Conservation (phyloP, 805 yeast species). For the Candida endomychidarum region DNA sequence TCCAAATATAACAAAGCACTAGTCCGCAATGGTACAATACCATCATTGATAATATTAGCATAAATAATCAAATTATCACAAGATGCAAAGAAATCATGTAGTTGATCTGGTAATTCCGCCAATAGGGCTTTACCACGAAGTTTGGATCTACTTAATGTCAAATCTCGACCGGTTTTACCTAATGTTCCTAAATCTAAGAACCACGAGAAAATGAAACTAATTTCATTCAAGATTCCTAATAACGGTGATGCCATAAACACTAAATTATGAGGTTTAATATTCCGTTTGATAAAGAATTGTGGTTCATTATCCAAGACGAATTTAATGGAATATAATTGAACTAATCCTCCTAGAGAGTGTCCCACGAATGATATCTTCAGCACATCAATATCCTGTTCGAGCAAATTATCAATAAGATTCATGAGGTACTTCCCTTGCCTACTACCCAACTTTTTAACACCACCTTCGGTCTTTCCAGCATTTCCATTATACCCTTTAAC, state of each 20-base stretch:
- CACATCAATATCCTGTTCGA: constrained; percentile 19
- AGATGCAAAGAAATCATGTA: constrained; percentile 27
- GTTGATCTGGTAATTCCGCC: constrained; percentile 42
- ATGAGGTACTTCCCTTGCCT: constrained; percentile 30
- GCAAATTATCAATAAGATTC: constrained; percentile 23
- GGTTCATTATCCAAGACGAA: constrained; percentile 28
- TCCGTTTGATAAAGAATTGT: constrained; percentile 27
- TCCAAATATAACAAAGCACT: constrained; percentile 43
- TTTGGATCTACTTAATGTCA: constrained; percentile 38
- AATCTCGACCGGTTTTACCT: constrained; percentile 47
- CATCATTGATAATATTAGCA: constrained; percentile 47
- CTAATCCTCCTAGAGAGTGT: constrained; percentile 45
- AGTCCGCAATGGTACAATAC: constrained; percentile 46
- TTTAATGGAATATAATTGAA: constrained; percentile 42
- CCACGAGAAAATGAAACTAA: constrained; percentile 40
- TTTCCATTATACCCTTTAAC: constrained; percentile 40
- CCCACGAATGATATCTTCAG: constrained; percentile 40
- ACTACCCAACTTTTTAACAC: constrained; percentile 37
- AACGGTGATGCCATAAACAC: constrained; percentile 44
- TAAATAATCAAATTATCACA: constrained; percentile 39
- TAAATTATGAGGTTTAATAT: constrained; percentile 32
- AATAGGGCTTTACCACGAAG: constrained; percentile 31
- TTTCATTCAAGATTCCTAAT: constrained; percentile 42
- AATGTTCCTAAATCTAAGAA: constrained; percentile 44
- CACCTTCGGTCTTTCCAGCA: constrained; percentile 44